These are phyloP conservation scores for Lodderomyces jiufengensis DNA, from an alignment of 1,139 yeast species.

Conservation along the genomic window DNA sequence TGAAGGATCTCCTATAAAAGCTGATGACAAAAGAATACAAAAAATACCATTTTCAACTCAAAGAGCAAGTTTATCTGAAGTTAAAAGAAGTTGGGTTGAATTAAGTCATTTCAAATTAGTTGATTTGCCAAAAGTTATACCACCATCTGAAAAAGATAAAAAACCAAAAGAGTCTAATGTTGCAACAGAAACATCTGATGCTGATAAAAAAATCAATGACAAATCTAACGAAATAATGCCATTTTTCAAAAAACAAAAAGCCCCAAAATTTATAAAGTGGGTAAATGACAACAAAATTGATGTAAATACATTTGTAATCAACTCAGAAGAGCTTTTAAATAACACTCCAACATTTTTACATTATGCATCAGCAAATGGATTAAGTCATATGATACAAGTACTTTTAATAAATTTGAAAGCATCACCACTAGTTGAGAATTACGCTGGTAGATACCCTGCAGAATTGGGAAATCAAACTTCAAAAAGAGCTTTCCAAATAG, in stretches of 20 bases:
- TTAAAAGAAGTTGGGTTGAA: constrained; percentile 82
- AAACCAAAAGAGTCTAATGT: constrained; percentile 15
- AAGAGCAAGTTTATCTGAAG: constrained; percentile 79
- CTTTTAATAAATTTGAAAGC: constrained; percentile 65
- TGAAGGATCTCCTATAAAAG: constrained; percentile 47
- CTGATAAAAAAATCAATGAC: constrained; percentile 27
- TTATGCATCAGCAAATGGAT: constrained; percentile 68
- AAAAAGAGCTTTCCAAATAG: constrained; percentile 61
- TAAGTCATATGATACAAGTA: constrained; percentile 63
- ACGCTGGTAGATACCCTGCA: constrained; percentile 57
- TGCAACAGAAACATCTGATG: too few species aligned
- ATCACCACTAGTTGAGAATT: constrained; percentile 59
- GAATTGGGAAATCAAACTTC: constrained; percentile 45
- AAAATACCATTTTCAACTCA: constrained; percentile 85
- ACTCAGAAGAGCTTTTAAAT: constrained; percentile 51
- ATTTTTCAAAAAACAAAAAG: constrained; percentile 68
- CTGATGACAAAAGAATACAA: constrained; percentile 56
- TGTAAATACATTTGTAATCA: constrained; percentile 42
- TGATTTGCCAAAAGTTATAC: constrained; percentile 51
- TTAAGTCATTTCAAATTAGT: constrained; percentile 57
- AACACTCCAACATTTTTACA: constrained; percentile 76
- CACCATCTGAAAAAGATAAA: constrained; percentile 19
- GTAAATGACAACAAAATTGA: constrained; percentile 56
- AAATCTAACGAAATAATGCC: constrained; percentile 57
- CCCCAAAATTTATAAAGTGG: constrained; percentile 67